These are phyloP conservation scores for Leptographium flavum DNA, from an alignment of 2,329 filamentous ascomycete genomes.

Conservation along the genomic window DNA sequence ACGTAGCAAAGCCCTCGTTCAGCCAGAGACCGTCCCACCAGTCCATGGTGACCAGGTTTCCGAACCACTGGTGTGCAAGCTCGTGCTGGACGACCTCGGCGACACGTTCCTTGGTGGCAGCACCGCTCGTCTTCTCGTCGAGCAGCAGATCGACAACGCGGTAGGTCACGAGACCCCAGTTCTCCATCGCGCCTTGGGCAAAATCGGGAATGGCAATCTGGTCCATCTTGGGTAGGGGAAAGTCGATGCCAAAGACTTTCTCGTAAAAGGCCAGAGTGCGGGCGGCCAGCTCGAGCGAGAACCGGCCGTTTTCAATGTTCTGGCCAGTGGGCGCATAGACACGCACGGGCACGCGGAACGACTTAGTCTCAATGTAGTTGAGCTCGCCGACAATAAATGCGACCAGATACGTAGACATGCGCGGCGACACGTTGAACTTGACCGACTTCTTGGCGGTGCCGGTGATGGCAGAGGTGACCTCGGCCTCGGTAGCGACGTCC, in stretches of 20 bases:
- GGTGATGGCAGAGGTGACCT: conserved; percentile 49
- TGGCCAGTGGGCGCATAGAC: conserved; percentile 89
- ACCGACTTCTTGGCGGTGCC: conserved; percentile 66
- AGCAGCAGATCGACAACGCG: conserved; percentile 81
- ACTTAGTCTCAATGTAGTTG: conserved; percentile 82
- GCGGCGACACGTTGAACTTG: conserved; percentile 79
- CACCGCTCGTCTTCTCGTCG: conserved; percentile 82
- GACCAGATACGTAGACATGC: conserved; percentile 92
- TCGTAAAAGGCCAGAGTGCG: conserved; percentile 90
- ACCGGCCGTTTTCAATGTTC: conserved; percentile 79
- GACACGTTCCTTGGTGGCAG: conserved; percentile 79
- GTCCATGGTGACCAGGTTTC: conserved; percentile 84
- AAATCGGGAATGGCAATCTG: conserved; percentile 96
- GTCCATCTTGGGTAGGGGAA: conserved; percentile 87
- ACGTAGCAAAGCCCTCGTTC: conserved; percentile 82
- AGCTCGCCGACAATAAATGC: conserved; percentile 91
- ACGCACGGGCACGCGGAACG: conserved; percentile 80
- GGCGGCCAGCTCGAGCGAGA: conserved; percentile 80
- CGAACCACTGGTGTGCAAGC: conserved; percentile 87
- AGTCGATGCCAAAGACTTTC: conserved; percentile 77
- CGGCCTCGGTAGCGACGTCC: conserved; percentile 72
- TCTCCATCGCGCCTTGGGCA: conserved; percentile 93
- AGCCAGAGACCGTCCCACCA: conserved; percentile 90
- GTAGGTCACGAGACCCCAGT: conserved; percentile 94
- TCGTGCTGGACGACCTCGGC: conserved; percentile 96